A percentile compares a stretch with the other conserved stretches of the same genome.
These are phyloP conservation scores for Tylopilus intermedius DNA, from an alignment of 768 basidiomycete genomes.

Conservation along the genomic window DNA sequence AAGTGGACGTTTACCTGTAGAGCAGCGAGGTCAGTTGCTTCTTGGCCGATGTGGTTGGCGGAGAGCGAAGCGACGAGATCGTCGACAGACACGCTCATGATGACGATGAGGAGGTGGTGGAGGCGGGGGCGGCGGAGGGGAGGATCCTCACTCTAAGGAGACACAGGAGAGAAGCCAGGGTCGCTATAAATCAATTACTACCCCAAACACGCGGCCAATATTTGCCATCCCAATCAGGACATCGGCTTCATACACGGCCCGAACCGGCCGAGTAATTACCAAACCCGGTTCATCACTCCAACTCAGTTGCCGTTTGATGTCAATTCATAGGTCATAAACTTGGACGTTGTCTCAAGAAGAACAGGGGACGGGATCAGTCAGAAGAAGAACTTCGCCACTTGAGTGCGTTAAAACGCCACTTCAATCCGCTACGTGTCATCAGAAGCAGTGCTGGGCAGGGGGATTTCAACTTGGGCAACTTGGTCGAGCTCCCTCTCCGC, in stretches of 20 bases:
- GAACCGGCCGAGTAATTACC: constrained; percentile 5
- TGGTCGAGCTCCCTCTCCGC: too few species aligned
- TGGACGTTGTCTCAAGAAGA: not conserved
- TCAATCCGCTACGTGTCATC: not conserved
- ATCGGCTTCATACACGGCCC: too few species aligned
- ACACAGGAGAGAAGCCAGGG: constrained; percentile 12
- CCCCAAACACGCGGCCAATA: constrained; percentile 23
- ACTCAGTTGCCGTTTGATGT: not conserved
- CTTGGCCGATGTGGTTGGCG: constrained; percentile 48
- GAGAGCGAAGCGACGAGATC: constrained; percentile 48
- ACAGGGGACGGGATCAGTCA: not conserved
- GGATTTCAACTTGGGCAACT: not conserved
- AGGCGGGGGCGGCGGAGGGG: not conserved
- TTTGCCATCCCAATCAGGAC: not conserved
- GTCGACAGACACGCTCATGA: constrained; percentile 46
- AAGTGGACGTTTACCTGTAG: constrained; percentile 34
- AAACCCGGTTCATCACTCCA: not conserved
- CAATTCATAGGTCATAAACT: not conserved
- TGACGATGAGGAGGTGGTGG: not conserved
- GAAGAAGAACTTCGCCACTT: too few species aligned
- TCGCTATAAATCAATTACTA: constrained; percentile 15
- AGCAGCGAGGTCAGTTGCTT: constrained; percentile 46
- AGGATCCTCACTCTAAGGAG: not conserved
- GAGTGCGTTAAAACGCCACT: too few species aligned
- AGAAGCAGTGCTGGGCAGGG: not conserved